These are phyloP conservation scores for Candida tammaniensis DNA, from an alignment of 805 yeast species.

Conservation along the genomic window DNA sequence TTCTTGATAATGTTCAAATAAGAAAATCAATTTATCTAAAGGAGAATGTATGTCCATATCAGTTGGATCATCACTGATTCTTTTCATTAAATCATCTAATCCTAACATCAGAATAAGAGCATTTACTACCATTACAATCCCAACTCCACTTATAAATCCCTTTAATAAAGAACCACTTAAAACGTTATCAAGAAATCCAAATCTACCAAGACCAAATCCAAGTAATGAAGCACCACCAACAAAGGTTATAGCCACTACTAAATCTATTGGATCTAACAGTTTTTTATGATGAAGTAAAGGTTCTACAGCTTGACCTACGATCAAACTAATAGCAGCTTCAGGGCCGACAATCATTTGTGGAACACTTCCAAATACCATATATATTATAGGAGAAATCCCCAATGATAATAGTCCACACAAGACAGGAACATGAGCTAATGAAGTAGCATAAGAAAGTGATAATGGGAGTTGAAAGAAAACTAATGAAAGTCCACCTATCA, in stretches of 20 bases:
- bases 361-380: constrained; percentile 41
- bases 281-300: constrained; percentile 38
- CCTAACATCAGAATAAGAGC: constrained; percentile 75
- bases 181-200: constrained; percentile 63
- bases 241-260: constrained; percentile 67
- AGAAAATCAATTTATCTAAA: constrained; percentile 60
- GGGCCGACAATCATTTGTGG: constrained; percentile 49
- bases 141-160: constrained; percentile 45
- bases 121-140: constrained; percentile 50
- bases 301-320: constrained; percentile 47
- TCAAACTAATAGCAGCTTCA: constrained; percentile 43
- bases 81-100: constrained; percentile 43
- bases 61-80: constrained; percentile 32
- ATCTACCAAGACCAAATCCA: constrained; percentile 73
- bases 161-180: constrained; percentile 38
- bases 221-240: constrained; percentile 72
- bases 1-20: constrained; percentile 45
- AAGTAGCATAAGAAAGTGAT: constrained; percentile 46
- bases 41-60: constrained; percentile 54
- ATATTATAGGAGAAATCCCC: constrained; percentile 39
- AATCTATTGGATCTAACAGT: constrained; percentile 42
- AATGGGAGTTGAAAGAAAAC: constrained; percentile 92
- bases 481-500: constrained; percentile 79
- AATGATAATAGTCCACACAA: constrained; percentile 37
- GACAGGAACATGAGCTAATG: constrained; percentile 44